Evolutionary conservation across 148 eudicot genomes (phyloP), one percentile per base, ranked within the genome.

Genomic region (Talinum fruticosum): DNA sequence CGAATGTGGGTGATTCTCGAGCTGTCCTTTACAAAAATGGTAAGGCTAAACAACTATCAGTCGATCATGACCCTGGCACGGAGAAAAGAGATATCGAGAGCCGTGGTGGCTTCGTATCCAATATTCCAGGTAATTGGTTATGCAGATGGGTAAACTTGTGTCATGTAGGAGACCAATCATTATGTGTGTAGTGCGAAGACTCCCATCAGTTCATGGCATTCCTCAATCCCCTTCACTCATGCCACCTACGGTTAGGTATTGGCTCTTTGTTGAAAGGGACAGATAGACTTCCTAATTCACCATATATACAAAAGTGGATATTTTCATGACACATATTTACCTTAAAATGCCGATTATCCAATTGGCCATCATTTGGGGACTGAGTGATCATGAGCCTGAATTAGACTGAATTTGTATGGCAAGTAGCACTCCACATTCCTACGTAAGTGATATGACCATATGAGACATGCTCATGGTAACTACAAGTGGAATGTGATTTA

Each of bases 1-100:
- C 93, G 37, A 91, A 91, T 74, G 87, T 91, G 37, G 96, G 96
- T 66, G 96, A 89, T 82, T 91, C 92, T 61, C 83, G 96, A 23
- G 96, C 91, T 76, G 92, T 91, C 7, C 76, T 91, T 19, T 81
- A 76, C 80, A 85, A 61, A 77, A 84, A 83, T 64, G 96, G 96
- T 1, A 77, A 76, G 73, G 91, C 90, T 18, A 76, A 69, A 37
- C 93, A 89, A 66, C 75, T 91, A 15, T 87, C 91, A 5, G 81
- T 89, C 28, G 93, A 91, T 82, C 96, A 91, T 64, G 93, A 91
- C 36, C 90, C 96, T 8, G 67, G 77, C 19, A 78, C 59, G 4
- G 86, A 86, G 70, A 83, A 76, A 51, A 73, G 28, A 37, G 80
- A 78, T 30, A 83, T 86, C 30, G 84, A 86, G 79, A 66, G 64